Evolutionary conservation across 345 rosid genomes (phyloP).

Genomic region (Sonneratia alba): DNA sequence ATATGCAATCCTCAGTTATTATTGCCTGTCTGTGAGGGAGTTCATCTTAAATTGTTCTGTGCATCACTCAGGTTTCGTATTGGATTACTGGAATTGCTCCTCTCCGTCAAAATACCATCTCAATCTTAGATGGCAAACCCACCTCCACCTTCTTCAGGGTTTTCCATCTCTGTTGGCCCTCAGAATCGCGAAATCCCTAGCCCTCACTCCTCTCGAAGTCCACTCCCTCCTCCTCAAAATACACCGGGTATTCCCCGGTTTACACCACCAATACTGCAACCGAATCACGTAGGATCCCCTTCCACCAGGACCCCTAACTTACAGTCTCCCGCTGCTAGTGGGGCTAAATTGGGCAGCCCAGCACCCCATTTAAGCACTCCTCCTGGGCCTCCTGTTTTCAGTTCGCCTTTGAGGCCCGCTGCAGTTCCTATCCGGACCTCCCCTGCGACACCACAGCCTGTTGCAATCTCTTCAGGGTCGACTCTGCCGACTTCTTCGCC

Average conservation of each 20-base stretch:
- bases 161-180: slow-evolving; percentile 31
- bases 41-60: neutral
- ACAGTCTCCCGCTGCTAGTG: slow-evolving; percentile 52
- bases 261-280: slow-evolving; percentile 51
- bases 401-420: slow-evolving; percentile 83
- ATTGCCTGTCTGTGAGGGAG: neutral
- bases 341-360: slow-evolving; percentile 55
- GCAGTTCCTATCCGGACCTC: slow-evolving; percentile 89
- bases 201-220: slow-evolving; percentile 32
- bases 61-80: neutral
- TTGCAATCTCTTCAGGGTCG: slow-evolving; percentile 65
- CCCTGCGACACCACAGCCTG: slow-evolving; percentile 87
- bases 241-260: slow-evolving; percentile 52
- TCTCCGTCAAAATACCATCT: slow-evolving; percentile 8
- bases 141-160: slow-evolving; percentile 38
- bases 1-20: neutral
- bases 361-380: slow-evolving; percentile 80
- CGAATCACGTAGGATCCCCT: slow-evolving; percentile 51
- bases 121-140: slow-evolving; percentile 52
- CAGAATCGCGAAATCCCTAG: slow-evolving; percentile 32
- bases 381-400: slow-evolving; percentile 86
- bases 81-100: neutral
- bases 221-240: slow-evolving; percentile 33
- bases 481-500: slow-evolving; percentile 79
- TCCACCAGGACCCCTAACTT: slow-evolving; percentile 37